Base-by-base conservation (phyloP, 192 early-diverging fungal species). In the Coemansia sp. region DNA sequence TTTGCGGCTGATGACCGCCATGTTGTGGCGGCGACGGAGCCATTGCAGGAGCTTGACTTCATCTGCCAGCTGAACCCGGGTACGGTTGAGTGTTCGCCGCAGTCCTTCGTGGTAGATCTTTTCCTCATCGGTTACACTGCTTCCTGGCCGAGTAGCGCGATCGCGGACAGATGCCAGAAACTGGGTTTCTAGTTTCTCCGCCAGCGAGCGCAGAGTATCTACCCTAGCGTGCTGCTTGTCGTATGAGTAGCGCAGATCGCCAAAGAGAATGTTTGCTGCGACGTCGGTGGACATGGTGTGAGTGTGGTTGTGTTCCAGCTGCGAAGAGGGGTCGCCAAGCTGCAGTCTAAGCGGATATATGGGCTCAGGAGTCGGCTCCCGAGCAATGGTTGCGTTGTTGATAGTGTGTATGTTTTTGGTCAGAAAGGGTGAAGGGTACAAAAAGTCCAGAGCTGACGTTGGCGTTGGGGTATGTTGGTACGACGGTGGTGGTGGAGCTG, bases 21-120 rank as follows among this genome's bases (percentile, higher is more conserved):
- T 61, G 42, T 82, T 82, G 59, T 82, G 80, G 4, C 80, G 71
- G 2, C 80, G 74, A 12, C 80, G 49, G 17, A 82, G 74, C 80
- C 80, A 76, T 48, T 82, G 80, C 60, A 76, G 62, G 40, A 71
- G 30, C 62, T 69, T 76, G 56, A 82, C 68, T n/a, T 82, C 80
- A 54, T 76, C 74, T 14, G 71, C 71, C 29, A 82, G 68, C 45
- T 69, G 80, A 16, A 69, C 48, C 17, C 74, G 67, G 1, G 80
- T 64, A 18, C 71, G 64, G 54, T 64, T 55, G 45, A 82, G 70
- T 4, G 62, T 7, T 8, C 45, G 60, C 36, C 80, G 70, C 51
- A 82, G 63, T n/a, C 55, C 58, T 5, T 73, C 74, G 32, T 82
- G 80, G 12, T 56, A 25, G 36, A 62, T 59, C 11, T 58, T 70